A percentile compares a stretch with the other conserved stretches of the same genome.
phyloP scores from a whole-genome alignment of 495 filamentous ascomycete species.

The Trichoderma erinaceum region DNA sequence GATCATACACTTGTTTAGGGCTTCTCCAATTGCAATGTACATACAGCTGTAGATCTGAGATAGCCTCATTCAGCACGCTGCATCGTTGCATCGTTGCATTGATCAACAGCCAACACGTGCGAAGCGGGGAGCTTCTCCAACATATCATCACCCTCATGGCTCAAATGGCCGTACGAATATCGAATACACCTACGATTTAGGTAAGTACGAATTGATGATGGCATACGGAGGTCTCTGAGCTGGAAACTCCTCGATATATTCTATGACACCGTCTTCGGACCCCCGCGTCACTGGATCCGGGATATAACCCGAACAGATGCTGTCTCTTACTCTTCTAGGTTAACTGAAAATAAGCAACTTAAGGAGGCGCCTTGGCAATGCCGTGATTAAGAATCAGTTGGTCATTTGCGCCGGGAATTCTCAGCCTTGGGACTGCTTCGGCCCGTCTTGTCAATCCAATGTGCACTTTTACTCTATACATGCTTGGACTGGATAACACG shows the following conservation, averaged over 20 bases:
- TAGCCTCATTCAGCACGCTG: not conserved
- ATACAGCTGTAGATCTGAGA: not conserved
- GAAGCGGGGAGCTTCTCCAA: not conserved
- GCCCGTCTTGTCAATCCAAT: not conserved
- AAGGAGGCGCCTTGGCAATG: not conserved
- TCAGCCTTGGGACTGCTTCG: not conserved
- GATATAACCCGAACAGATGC: not conserved
- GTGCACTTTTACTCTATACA: not conserved
- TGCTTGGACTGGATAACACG: too few species aligned
- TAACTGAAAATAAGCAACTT: not conserved
- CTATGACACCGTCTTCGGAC: not conserved
- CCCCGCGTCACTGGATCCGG: not conserved
- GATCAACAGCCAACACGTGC: not conserved
- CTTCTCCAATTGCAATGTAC: not conserved
- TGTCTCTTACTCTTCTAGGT: not conserved
- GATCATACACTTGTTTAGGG: not conserved
- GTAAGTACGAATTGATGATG: too few species aligned
- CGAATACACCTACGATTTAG: too few species aligned
- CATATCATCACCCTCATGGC: not conserved
- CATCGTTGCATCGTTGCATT: conserved; percentile 6
- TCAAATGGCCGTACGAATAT: not conserved
- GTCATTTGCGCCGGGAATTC: not conserved
- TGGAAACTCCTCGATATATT: not conserved
- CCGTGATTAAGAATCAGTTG: not conserved
- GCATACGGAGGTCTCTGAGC: not conserved